Conservation (phyloP, 2,329 filamentous ascomycete species). For the Phaeosphaeriaceae sp. region DNA sequence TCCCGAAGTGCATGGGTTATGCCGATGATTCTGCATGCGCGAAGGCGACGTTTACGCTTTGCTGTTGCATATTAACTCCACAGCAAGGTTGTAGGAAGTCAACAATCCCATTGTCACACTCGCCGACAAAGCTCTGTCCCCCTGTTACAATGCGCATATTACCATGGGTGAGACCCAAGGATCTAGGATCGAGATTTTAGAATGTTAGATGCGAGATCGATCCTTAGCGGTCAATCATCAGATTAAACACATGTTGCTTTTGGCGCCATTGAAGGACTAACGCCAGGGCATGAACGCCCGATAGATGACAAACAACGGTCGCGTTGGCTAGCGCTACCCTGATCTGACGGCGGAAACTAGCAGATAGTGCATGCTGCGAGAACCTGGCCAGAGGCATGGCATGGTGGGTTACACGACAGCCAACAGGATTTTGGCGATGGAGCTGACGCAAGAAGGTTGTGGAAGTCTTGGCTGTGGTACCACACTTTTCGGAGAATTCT, state of each 20-base stretch:
- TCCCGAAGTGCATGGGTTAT: slow-evolving; percentile 2
- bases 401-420: slow-evolving; percentile 42
- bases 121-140: not conserved
- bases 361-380: slow-evolving; percentile 33
- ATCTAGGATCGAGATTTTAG: slow-evolving; percentile 1
- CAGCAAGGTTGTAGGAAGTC: slow-evolving; percentile 1
- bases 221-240: slow-evolving; percentile 34
- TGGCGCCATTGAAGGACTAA: slow-evolving; percentile 24
- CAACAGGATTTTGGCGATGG: slow-evolving; percentile 20
- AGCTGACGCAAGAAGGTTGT: slow-evolving; percentile 5
- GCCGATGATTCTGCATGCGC: slow-evolving; percentile 1
- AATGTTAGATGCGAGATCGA: slow-evolving; percentile 30
- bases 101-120: slow-evolving; percentile 3
- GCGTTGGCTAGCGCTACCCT: slow-evolving; percentile 20
- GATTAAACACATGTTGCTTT: slow-evolving; percentile 26
- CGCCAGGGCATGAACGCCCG: slow-evolving; percentile 29
- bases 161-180: slow-evolving; percentile 27
- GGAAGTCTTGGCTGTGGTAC: slow-evolving; percentile 23
- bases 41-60: not conserved
- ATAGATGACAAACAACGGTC: slow-evolving; percentile 30
- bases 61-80: not conserved
- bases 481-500: not conserved
- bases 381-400: slow-evolving; percentile 37
- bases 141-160: not conserved
- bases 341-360: slow-evolving; percentile 47